Conservation (phyloP, 305 asterid genomes). For the Fraxinus floribunda region DNA sequence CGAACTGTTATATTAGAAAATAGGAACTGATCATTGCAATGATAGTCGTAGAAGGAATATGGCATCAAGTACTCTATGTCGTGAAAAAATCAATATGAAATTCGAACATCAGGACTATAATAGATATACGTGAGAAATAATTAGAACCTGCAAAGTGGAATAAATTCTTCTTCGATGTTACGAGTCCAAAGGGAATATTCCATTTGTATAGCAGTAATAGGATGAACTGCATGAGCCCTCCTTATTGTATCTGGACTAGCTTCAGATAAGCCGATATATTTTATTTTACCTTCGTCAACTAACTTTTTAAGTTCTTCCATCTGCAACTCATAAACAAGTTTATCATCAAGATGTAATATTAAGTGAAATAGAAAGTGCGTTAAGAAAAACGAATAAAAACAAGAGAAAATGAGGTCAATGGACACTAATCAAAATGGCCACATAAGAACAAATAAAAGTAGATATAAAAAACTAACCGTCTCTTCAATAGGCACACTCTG, state of each 20-base stretch:
- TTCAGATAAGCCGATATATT: conserved; percentile 66
- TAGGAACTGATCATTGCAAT: background rate
- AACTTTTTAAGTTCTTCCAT: conserved; percentile 38
- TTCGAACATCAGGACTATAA: background rate
- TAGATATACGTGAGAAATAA: background rate
- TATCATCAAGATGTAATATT: background rate
- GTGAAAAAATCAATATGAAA: background rate
- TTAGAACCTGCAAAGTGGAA: conserved; percentile 60
- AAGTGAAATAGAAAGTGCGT: background rate
- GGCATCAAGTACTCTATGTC: background rate
- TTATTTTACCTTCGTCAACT: conserved; percentile 67
- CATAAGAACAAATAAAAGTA: background rate
- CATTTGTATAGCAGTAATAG: conserved; percentile 56
- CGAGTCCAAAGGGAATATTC: conserved; percentile 69
- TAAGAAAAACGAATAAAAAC: background rate
- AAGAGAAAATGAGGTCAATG: background rate
- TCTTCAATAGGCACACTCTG: conserved; percentile 54
- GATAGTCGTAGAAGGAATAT: no score
- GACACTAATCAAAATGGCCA: background rate
- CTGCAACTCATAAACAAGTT: conserved; percentile 10
- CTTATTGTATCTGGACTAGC: conserved; percentile 60
- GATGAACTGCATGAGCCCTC: conserved; percentile 72
- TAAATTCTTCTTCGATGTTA: conserved; percentile 53
- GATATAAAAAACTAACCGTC: conserved; percentile 31
- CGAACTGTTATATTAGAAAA: background rate